phyloP scores from a whole-genome alignment of 805 yeast genomes.

The Pichia gijzeniarum region DNA sequence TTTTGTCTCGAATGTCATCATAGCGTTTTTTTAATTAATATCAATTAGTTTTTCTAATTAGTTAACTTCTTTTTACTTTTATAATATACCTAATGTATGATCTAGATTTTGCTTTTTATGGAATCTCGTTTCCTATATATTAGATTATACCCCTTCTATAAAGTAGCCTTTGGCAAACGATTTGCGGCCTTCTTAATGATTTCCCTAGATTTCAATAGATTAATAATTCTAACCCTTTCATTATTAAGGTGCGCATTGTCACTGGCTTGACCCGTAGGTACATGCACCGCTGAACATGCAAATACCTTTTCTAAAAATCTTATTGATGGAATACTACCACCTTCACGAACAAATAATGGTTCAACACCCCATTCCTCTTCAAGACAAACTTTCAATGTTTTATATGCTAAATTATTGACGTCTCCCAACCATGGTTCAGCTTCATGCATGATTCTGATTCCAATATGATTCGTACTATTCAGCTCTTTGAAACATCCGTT shows the following conservation, averaged over 20 bases:
- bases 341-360: conserved; percentile 87
- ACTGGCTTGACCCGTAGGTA: conserved; percentile 93
- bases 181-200: conserved; percentile 51
- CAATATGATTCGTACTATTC: conserved; percentile 54
- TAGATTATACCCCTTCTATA: not conserved
- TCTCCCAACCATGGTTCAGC: conserved; percentile 98
- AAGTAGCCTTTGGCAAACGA: conserved; percentile 28
- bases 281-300: conserved; percentile 85
- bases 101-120: not conserved
- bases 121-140: no score
- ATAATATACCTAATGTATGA: conserved; percentile 8
- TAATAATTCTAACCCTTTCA: conserved; percentile 74
- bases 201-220: conserved; percentile 65
- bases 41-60: not conserved
- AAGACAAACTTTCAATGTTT: conserved; percentile 56
- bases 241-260: conserved; percentile 92
- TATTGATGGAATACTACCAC: conserved; percentile 93
- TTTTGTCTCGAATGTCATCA: no score
- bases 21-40: not conserved
- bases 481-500: conserved; percentile 41
- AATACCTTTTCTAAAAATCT: conserved; percentile 77
- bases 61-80: conserved; percentile 2
- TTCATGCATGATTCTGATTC: conserved; percentile 62
- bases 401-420: conserved; percentile 66
- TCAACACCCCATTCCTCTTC: conserved; percentile 67